These are phyloP conservation scores for Fusarium sp. DNA, from an alignment of 2,329 filamentous ascomycete genomes.

Conservation along the genomic window DNA sequence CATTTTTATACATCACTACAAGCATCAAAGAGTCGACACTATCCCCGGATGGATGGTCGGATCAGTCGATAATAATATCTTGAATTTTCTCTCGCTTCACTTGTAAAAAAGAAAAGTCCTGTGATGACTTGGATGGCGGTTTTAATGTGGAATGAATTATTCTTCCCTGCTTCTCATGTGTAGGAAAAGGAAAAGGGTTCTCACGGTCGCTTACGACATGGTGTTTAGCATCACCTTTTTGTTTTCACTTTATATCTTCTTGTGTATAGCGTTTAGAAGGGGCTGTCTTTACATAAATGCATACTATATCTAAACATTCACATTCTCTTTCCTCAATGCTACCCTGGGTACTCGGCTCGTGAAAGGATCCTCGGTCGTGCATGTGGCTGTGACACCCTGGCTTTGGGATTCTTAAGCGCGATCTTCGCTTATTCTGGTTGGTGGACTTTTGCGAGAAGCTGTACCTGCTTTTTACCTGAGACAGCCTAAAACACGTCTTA, in stretches of 20 bases:
- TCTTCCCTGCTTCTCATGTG: slow-evolving; percentile 5
- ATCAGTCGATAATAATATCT: slow-evolving; percentile 22
- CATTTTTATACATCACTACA: slow-evolving; percentile 21
- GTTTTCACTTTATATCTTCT: background rate
- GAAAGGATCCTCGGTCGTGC: background rate
- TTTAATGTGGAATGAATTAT: slow-evolving; percentile 9
- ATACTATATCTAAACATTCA: background rate
- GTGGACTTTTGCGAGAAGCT: background rate
- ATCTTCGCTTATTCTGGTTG: background rate
- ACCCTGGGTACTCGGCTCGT: too few species aligned
- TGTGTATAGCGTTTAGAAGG: slow-evolving; percentile 24
- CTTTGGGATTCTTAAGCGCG: background rate
- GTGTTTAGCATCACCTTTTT: slow-evolving; percentile 4
- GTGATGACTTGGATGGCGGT: slow-evolving; percentile 3
- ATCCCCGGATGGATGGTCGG: slow-evolving; percentile 27
- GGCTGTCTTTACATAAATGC: slow-evolving; percentile 9
- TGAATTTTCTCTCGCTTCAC: slow-evolving; percentile 12
- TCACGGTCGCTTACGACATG: slow-evolving; percentile 14
- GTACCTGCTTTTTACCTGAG: background rate
- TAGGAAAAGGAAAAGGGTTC: background rate
- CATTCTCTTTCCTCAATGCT: too few species aligned
- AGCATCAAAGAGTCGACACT: slow-evolving; percentile 3
- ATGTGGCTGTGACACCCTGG: background rate
- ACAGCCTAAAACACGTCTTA: background rate
- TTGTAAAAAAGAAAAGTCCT: slow-evolving; percentile 3